A percentile compares a stretch with the other conserved stretches of the same genome.
phyloP scores from a whole-genome alignment of 2,329 filamentous ascomycete species.

The Escovopsis weberi region DNA sequence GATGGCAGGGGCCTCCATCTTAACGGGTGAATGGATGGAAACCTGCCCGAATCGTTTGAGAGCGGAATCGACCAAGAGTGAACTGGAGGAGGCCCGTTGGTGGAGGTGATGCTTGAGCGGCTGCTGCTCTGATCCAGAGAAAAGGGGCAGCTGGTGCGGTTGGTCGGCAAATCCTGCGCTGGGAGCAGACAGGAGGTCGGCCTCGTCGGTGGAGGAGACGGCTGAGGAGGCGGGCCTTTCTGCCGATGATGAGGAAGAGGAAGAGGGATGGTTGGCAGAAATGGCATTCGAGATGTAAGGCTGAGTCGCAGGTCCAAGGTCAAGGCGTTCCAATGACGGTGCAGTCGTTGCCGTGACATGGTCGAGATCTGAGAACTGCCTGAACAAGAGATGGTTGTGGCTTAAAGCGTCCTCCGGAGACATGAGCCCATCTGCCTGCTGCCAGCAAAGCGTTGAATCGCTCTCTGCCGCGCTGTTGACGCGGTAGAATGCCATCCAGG shows the following conservation, averaged over 20 bases:
- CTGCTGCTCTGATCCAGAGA: conserved; percentile 2
- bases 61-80: conserved; percentile 30
- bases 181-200: conserved; percentile 20
- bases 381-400: conserved; percentile 17
- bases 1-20: conserved; percentile 8
- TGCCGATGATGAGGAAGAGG: conserved; percentile 6
- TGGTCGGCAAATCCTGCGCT: conserved; percentile 11
- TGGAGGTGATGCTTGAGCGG: conserved; percentile 7
- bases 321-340: too few species aligned
- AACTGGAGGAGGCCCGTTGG: too few species aligned
- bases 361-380: conserved; percentile 24
- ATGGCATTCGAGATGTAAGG: too few species aligned
- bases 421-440: conserved; percentile 16
- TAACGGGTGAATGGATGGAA: conserved; percentile 25
- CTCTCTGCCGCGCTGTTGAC: conserved; percentile 18
- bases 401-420: conserved; percentile 14
- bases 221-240: conserved; percentile 21
- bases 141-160: too few species aligned
- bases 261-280: too few species aligned
- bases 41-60: conserved; percentile 33
- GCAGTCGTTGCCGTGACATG: conserved; percentile 8
- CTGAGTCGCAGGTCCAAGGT: too few species aligned
- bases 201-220: conserved; percentile 21
- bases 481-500: conserved; percentile 21
- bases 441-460: conserved; percentile 22